Evolutionary conservation across 2,329 filamentous ascomycete species (phyloP), one percentile per base, ranked within the genome.

Genomic region (Hypoxylon sp.): DNA sequence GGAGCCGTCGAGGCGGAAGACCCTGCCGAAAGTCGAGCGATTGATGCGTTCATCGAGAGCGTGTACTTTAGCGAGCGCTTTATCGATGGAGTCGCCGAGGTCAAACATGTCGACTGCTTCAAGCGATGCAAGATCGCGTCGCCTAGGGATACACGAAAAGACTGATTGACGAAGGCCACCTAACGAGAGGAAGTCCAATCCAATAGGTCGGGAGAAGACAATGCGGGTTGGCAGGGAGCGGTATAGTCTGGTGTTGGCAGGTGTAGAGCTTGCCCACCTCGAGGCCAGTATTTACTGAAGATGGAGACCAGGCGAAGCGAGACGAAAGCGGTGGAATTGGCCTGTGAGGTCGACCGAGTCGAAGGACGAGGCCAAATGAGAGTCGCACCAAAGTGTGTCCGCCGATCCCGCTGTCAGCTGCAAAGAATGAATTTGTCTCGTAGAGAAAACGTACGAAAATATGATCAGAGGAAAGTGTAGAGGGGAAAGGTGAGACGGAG

Each of bases 1-100:
- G 53, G 82, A 88, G 52, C 86, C 86, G 67, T 89, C 87, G 15
- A 91, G 82, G 57, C 85, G 84, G 74, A 91, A 90, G 66, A 85
- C 82, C 62, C 79, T 79, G 62, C 85, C 85, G 68, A 87, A 80
- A 0, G 78, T 80, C 1, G 79, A 80, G 26, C 54, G 32, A 34
- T 76, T 77, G 55, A 76, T 71, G 26, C 64, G 65, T 10, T 73
- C 68, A n/a, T 77, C 75, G 48, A 75, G 7, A 19, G 30, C 17
- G 17, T 58, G 57, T 6, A 74, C 15, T 49, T 65, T 70, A 49
- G 60, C 66, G 53, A 56, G 62, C 19, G 43, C 13, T 20, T 56
- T 62, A 26, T 71, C 68, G 46, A 70, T 43, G 26, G 61, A 41
- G 20, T 20, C 43, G 10, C 24, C 28, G 2, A 64, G 13, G 39